These are phyloP conservation scores for Blastobotrys attinorum DNA, from an alignment of 805 yeast genomes.

Conservation along the genomic window DNA sequence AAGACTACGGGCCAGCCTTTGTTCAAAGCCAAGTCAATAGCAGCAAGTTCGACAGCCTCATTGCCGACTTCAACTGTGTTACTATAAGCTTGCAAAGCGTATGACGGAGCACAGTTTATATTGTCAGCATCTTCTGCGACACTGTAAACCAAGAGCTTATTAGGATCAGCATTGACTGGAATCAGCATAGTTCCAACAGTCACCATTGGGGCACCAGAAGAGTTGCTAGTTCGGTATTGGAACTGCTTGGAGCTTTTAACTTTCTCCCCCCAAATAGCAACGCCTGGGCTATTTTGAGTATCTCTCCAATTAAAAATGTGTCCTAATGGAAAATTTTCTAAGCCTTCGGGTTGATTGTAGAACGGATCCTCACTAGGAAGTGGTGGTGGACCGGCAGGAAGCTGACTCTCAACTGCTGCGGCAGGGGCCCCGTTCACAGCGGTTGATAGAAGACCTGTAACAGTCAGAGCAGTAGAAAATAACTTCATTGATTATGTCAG, in stretches of 20 bases:
- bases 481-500: too few relatives aligned
- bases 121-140: constrained; percentile 19
- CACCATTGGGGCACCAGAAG: constrained; percentile 21
- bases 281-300: neutral
- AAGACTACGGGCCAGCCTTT: constrained; percentile 16
- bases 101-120: constrained; percentile 22
- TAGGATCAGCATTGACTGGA: constrained; percentile 9
- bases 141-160: constrained; percentile 20
- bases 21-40: constrained; percentile 11
- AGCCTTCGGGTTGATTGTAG: constrained; percentile 3
- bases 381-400: too few relatives aligned
- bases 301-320: neutral
- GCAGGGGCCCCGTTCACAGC: too few relatives aligned
- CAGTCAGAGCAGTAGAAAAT: too few relatives aligned
- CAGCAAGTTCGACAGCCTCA: constrained; percentile 5
- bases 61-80: constrained; percentile 3
- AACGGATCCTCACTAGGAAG: constrained; percentile 7
- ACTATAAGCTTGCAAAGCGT: constrained; percentile 13
- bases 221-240: constrained; percentile 21
- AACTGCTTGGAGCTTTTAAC: constrained; percentile 20
- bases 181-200: constrained; percentile 22
- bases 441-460: too few relatives aligned
- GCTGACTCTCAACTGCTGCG: too few relatives aligned
- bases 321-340: constrained; percentile 3
- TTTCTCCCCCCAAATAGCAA: neutral